Evolutionary conservation across 2,329 filamentous ascomycete genomes (phyloP), one percentile per base, ranked within the genome.

Genomic region (Davidsoniella neocaledoniae): DNA sequence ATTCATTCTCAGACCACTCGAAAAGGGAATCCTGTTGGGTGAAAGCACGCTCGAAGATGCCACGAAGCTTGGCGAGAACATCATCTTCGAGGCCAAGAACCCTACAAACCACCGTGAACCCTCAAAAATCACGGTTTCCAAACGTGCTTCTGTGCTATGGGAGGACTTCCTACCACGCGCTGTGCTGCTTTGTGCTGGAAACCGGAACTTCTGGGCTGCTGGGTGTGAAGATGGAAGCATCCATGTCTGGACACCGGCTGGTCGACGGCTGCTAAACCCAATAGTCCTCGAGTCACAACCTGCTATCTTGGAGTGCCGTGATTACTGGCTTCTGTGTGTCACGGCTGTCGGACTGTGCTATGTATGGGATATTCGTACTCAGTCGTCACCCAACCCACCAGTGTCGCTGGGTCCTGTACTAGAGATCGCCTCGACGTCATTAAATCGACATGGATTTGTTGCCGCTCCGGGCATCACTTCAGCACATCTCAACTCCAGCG

Each of bases 181-280:
- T 5, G 83, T 94, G 21, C 75, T 98, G n/a, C 73, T 96, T 1
- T 81, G 93, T 1, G 91, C 90, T 0, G 93, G 87, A 2, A 96
- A 87, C 62, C 80, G 82, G 57, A 79, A 83, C 56, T 88, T 96
- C 61, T 98, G 91, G 84, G 83, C 85, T 0, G 90, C 83, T 14
- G 88, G 84, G 8, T 95, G 88, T 59, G 91, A 98, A 62, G 91
- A 96, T 60, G 91, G 87, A 14, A 86, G 81, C 16, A 63, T 98
- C 6, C 86, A 94, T 60, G 76, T 86, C 7, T 98, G 91, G 88
- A 90, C 88, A 1, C 86, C 90, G 1, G 86, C 88, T 12, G 91
- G 91, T 10, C 78, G 93, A 54, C 77, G 93, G 48, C 70, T 94
- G 19, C 70, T 94, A 50, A 94, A 86, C 58, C 80, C 88, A 4